Evolutionary conservation across 192 early-diverging fungal genomes (phyloP).

Genomic region (Podila minutissima): DNA sequence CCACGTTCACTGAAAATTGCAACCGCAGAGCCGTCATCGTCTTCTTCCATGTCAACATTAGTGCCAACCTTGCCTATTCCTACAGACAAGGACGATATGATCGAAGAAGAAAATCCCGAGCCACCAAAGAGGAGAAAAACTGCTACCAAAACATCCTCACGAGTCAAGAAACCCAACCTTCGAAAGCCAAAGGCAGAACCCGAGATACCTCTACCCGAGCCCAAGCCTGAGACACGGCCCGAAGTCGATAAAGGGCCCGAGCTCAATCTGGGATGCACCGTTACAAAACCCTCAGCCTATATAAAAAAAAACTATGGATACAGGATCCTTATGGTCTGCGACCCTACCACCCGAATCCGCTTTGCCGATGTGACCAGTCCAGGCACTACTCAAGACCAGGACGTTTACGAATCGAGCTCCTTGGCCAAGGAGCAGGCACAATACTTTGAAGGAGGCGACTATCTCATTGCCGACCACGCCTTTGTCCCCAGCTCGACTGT

Average conservation of each 20-base stretch:
- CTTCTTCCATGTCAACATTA: not conserved
- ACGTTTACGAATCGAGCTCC: slow-evolving; percentile 9
- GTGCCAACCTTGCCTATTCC: not conserved
- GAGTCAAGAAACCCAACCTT: too few species aligned
- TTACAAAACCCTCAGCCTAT: slow-evolving; percentile 3
- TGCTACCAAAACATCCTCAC: not conserved
- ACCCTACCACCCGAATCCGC: slow-evolving; percentile 29
- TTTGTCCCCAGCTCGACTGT: slow-evolving; percentile 5
- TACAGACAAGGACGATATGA: not conserved
- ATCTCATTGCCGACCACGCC: slow-evolving; percentile 4
- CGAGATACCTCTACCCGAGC: too few species aligned
- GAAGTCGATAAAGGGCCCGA: too few species aligned
- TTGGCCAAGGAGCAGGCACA: not conserved
- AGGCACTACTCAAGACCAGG: slow-evolving; percentile 6
- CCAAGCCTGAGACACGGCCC: too few species aligned
- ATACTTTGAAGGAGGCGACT: slow-evolving; percentile 19
- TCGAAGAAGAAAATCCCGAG: not conserved
- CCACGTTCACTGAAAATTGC: slow-evolving; percentile 1
- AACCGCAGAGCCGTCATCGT: not conserved
- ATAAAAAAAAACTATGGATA: slow-evolving; percentile 25
- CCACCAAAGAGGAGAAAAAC: not conserved
- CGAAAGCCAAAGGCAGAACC: too few species aligned
- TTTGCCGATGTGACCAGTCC: slow-evolving; percentile 14
- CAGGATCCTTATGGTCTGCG: slow-evolving; percentile 25
- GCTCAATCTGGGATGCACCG: not conserved